These are phyloP conservation scores for Nitzschia palea DNA, from an alignment of 108 stramenopile species.

Conservation along the genomic window DNA sequence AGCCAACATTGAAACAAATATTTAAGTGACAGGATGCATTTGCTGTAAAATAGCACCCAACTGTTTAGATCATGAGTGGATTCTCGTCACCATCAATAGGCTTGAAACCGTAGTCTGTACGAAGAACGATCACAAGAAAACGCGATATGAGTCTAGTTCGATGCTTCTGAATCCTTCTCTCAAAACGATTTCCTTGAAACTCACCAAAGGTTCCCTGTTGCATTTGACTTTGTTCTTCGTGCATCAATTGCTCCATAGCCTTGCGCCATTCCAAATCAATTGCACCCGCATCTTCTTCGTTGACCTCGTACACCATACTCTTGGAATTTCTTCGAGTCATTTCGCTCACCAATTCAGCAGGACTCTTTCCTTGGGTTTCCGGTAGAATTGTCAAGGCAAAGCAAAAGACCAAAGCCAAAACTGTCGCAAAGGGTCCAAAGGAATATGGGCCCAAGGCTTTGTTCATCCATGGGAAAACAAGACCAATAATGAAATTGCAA, in stretches of 20 bases:
- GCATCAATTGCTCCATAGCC: conserved; percentile 82
- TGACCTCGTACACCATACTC: conserved; percentile 72
- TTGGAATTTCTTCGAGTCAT: conserved; percentile 62
- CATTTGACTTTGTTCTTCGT: conserved; percentile 78
- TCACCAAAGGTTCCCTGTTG: conserved; percentile 51
- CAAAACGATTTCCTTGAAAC: too few relatives aligned
- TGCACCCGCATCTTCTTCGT: conserved; percentile 44
- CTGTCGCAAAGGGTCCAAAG: conserved; percentile 81
- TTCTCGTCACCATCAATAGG: conserved; percentile 36
- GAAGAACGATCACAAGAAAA: not conserved
- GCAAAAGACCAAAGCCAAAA: conserved; percentile 59
- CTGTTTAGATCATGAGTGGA: conserved; percentile 15
- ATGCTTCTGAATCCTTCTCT: too few relatives aligned
- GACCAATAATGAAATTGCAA: conserved; percentile 89
- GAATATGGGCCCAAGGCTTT: conserved; percentile 69
- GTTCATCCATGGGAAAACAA: conserved; percentile 88
- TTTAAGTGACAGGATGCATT: too few relatives aligned
- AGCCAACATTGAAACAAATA: too few relatives aligned
- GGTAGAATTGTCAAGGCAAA: conserved; percentile 70
- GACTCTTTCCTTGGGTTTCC: conserved; percentile 85
- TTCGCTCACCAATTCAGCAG: conserved; percentile 69
- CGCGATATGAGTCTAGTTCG: too few relatives aligned
- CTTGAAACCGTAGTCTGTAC: conserved; percentile 59
- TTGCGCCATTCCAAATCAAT: conserved; percentile 81
- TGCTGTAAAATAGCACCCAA: too few relatives aligned